Conservation (phyloP, 768 basidiomycete species). For the Galerina sulciceps region DNA sequence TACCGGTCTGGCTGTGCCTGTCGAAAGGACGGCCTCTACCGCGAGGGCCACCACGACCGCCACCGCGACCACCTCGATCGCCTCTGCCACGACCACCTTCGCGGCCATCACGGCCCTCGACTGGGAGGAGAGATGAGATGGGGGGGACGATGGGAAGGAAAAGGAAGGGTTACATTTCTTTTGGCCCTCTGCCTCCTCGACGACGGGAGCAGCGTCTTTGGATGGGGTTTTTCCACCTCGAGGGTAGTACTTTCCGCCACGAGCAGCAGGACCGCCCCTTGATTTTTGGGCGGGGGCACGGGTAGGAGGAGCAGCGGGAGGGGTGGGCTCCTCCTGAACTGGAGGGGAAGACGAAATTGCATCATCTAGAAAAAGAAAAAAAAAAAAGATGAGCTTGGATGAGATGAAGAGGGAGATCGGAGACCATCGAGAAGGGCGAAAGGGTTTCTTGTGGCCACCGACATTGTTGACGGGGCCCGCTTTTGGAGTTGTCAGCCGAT, state of each 20-base stretch:
- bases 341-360: slow-evolving; percentile 54
- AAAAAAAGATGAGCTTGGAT: slow-evolving; percentile 14
- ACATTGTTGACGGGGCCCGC: slow-evolving; percentile 79
- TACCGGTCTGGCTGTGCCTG: slow-evolving; percentile 86
- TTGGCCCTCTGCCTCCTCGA: slow-evolving; percentile 36
- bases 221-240: slow-evolving; percentile 56
- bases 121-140: slow-evolving; percentile 29
- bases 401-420: slow-evolving; percentile 28
- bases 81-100: slow-evolving; percentile 47
- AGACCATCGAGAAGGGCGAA: slow-evolving; percentile 83
- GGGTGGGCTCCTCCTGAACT: slow-evolving; percentile 28
- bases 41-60: slow-evolving; percentile 50
- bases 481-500: slow-evolving; percentile 33
- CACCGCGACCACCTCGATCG: slow-evolving; percentile 54
- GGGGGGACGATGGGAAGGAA: slow-evolving; percentile 14
- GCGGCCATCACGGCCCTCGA: slow-evolving; percentile 35
- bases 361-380: slow-evolving; percentile 24
- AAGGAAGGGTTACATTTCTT: slow-evolving; percentile 28
- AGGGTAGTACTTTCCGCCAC: slow-evolving; percentile 65
- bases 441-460: slow-evolving; percentile 88
- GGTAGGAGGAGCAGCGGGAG: slow-evolving; percentile 54
- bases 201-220: slow-evolving; percentile 39
- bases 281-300: slow-evolving; percentile 42
- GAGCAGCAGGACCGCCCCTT: slow-evolving; percentile 30
- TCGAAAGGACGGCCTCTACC: slow-evolving; percentile 81